phyloP scores from a whole-genome alignment of 2,329 filamentous ascomycete genomes.

The Aspergillus oerlinghausenensis region DNA sequence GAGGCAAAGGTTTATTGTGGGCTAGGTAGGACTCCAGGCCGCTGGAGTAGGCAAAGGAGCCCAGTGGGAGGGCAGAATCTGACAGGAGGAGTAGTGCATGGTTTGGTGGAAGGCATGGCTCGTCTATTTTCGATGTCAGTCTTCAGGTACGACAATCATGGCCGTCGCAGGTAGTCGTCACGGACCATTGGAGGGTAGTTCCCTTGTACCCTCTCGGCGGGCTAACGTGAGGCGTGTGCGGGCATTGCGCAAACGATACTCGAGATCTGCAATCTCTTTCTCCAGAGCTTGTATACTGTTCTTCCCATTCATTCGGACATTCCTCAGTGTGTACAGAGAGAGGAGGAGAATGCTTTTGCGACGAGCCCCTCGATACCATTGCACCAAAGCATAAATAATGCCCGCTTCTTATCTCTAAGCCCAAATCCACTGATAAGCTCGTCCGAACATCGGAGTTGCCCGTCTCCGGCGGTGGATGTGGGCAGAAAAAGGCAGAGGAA shows the following conservation, averaged over 20 bases:
- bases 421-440: slow-evolving; percentile 2
- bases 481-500: slow-evolving; percentile 10
- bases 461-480: slow-evolving; percentile 7
- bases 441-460: slow-evolving; percentile 1
- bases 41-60: slow-evolving; percentile 62
- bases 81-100: slow-evolving; percentile 58
- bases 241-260: slow-evolving; percentile 44
- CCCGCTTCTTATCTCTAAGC: slow-evolving; percentile 8
- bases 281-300: slow-evolving; percentile 21
- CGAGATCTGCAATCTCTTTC: slow-evolving; percentile 44
- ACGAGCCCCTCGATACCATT: neutral
- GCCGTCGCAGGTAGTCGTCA: neutral
- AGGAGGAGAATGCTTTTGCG: slow-evolving; percentile 1
- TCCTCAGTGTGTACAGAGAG: neutral
- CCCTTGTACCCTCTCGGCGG: slow-evolving; percentile 1
- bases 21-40: slow-evolving; percentile 62
- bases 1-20: slow-evolving; percentile 45
- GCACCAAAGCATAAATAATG: neutral
- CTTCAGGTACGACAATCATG: neutral
- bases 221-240: slow-evolving; percentile 36
- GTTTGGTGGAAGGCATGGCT: slow-evolving; percentile 22
- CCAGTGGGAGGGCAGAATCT: slow-evolving; percentile 60
- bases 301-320: slow-evolving; percentile 20
- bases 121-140: neutral
- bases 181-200: slow-evolving; percentile 5